A percentile compares a stretch with the other conserved stretches of the same genome.
Conservation (phyloP, 331 rosid species). For the Stylosanthes scabra region DNA sequence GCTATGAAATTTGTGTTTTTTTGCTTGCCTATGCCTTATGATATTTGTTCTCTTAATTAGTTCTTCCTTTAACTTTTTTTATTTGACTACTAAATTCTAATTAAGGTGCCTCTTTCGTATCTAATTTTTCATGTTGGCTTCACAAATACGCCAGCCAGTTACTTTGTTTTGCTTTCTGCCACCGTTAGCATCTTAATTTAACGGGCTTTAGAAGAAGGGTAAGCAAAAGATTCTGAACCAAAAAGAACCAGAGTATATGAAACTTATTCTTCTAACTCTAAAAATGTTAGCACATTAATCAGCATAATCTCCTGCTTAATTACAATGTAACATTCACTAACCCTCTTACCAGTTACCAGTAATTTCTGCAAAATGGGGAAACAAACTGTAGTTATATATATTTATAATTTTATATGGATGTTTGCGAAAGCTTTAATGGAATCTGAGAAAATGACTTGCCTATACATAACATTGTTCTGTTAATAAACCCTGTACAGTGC, state of each 20-base stretch:
- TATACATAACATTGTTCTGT: neutral
- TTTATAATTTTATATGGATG: neutral
- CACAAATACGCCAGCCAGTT: constrained; percentile 1
- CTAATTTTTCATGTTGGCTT: constrained; percentile 37
- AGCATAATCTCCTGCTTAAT: constrained; percentile 5
- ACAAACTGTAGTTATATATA: neutral
- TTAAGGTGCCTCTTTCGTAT: constrained; percentile 4
- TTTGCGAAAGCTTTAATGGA: neutral
- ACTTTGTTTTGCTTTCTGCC: constrained; percentile 26
- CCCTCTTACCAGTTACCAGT: neutral
- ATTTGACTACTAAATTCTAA: constrained; percentile 1
- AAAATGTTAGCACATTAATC: constrained; percentile 3
- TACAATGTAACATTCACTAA: neutral
- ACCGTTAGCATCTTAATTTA: constrained; percentile 24
- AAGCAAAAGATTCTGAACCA: constrained; percentile 12
- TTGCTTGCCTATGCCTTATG: neutral
- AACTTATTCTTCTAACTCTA: neutral
- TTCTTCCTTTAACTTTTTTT: neutral
- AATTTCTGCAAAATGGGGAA: neutral
- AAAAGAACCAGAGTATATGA: constrained; percentile 18
- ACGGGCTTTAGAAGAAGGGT: neutral
- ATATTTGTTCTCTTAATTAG: constrained; percentile 3
- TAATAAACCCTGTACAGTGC: neutral
- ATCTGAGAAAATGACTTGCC: constrained; percentile 10
- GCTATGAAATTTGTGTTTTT: neutral